These are phyloP conservation scores for Rhizophagus clarus DNA, from an alignment of 192 early-diverging fungal species.

Conservation along the genomic window DNA sequence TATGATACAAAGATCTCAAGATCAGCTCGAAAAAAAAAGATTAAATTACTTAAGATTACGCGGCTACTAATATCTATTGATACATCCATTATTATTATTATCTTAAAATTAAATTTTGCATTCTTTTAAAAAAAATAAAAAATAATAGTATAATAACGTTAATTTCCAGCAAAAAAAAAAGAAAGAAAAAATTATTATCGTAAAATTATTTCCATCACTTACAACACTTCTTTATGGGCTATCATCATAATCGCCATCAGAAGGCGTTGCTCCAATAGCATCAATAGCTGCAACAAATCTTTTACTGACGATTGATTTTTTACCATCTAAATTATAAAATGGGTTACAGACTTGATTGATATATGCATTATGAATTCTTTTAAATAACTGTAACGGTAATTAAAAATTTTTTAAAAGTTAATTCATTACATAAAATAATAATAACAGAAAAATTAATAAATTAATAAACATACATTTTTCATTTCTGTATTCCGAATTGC, in stretches of 20 bases:
- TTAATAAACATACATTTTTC: constrained; percentile 60
- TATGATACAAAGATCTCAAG: too few species aligned
- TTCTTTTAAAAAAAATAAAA: too few species aligned
- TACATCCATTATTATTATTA: too few species aligned
- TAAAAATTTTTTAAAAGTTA: background rate
- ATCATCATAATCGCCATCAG: background rate
- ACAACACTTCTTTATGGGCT: background rate
- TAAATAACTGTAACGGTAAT: constrained; percentile 68
- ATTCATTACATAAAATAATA: background rate
- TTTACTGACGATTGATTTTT: constrained; percentile 54
- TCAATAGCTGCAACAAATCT: constrained; percentile 62
- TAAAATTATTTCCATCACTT: too few species aligned
- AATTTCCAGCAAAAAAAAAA: too few species aligned
- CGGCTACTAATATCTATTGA: too few species aligned
- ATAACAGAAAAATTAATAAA: background rate
- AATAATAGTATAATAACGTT: too few species aligned
- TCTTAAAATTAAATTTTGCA: too few species aligned
- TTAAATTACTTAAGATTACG: too few species aligned
- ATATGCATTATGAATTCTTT: constrained; percentile 83
- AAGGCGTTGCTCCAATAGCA: constrained; percentile 47
- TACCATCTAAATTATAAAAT: constrained; percentile 73
- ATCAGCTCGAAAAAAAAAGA: too few species aligned
- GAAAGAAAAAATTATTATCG: too few species aligned
- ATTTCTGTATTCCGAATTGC: constrained; percentile 80
- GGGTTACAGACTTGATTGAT: constrained; percentile 81